Conservation (phyloP, 805 yeast species). For the Suhomyces sp. region DNA sequence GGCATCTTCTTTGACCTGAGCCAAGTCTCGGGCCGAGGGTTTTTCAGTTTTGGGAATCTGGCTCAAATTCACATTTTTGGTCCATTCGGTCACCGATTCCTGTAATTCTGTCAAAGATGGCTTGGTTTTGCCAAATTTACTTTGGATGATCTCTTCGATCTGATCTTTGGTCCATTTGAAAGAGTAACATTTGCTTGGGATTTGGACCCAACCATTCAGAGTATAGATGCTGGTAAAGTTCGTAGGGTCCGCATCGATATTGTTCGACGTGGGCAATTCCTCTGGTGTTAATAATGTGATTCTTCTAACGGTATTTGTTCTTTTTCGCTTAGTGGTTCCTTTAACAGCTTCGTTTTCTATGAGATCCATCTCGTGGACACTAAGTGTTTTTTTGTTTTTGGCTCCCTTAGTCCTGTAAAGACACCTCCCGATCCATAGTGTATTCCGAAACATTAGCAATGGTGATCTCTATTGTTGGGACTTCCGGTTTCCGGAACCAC, state of each 20-base stretch:
- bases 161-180: conserved; percentile 20
- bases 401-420: conserved; percentile 10
- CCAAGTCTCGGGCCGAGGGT: conserved; percentile 11
- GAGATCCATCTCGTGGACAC: not conserved
- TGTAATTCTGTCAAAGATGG: conserved; percentile 4
- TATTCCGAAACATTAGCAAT: too few species aligned
- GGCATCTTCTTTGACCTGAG: conserved; percentile 16
- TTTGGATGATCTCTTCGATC: not conserved
- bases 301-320: not conserved
- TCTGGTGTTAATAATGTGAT: not conserved
- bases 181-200: conserved; percentile 17
- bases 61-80: conserved; percentile 8
- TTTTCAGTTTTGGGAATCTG: conserved; percentile 14
- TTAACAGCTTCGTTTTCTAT: not conserved
- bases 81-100: conserved; percentile 18
- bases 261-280: conserved; percentile 10
- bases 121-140: not conserved
- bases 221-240: conserved; percentile 17
- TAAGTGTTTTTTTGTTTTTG: conserved; percentile 5
- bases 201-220: conserved; percentile 22
- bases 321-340: not conserved
- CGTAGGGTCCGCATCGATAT: conserved; percentile 13
- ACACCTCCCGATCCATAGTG: not conserved
- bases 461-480: too few species aligned
- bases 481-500: too few species aligned